Percentiles rank a stretch among this genome's conserved stretches.
Conservation (phyloP, 441 rosid genomes). For the Gossypium gossypioides region DNA sequence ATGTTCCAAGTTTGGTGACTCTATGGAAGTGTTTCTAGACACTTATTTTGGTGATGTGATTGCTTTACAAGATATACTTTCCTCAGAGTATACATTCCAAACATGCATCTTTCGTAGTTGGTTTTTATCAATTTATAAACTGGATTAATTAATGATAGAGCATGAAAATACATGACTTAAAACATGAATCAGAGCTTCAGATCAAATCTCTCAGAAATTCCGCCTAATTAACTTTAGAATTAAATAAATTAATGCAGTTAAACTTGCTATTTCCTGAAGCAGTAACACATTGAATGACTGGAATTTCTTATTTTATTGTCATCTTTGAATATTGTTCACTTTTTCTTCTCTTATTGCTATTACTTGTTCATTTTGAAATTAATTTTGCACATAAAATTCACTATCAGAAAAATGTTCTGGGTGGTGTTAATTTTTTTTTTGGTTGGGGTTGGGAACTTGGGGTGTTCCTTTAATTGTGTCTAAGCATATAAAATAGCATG, state of each 20-base stretch:
- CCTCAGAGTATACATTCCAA: not conserved
- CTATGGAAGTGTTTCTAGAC: not conserved
- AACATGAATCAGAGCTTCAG: not conserved
- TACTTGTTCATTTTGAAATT: conserved; percentile 1
- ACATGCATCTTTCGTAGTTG: not conserved
- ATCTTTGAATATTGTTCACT: not conserved
- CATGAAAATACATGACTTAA: not conserved
- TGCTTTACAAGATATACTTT: not conserved
- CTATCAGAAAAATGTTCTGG: not conserved
- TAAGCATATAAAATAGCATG: not conserved
- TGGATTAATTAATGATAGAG: not conserved
- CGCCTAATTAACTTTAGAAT: not conserved
- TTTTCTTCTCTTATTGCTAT: not conserved
- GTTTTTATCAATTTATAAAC: not conserved
- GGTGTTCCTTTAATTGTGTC: not conserved
- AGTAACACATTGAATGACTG: not conserved
- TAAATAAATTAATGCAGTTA: not conserved
- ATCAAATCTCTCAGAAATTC: not conserved
- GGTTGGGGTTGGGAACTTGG: not conserved
- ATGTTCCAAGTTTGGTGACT: not conserved
- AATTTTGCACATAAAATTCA: not conserved
- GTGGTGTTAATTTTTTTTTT: not conserved
- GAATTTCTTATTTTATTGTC: not conserved
- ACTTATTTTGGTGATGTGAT: conserved; percentile 1
- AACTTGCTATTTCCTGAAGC: not conserved